Conservation (phyloP, 1,139 yeast genomes). For the Nakaseomyces kungkrabaensis region DNA sequence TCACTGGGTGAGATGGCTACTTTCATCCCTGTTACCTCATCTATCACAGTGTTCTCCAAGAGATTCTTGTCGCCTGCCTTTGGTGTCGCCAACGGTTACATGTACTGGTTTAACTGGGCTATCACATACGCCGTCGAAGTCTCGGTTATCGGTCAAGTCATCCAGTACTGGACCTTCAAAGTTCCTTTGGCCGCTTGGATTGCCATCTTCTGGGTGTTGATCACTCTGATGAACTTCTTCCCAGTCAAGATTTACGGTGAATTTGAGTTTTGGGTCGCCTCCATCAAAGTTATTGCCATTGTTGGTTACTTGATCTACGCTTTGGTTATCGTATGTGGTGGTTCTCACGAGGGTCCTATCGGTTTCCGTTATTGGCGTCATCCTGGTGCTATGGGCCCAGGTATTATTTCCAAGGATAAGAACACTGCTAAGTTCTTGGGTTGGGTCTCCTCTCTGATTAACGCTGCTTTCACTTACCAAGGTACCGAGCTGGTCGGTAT, state of each 20-base stretch:
- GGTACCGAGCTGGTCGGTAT: constrained; percentile 71
- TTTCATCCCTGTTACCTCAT: constrained; percentile 61
- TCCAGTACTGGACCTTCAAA: constrained; percentile 61
- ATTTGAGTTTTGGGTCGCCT: constrained; percentile 59
- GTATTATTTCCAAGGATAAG: constrained; percentile 36
- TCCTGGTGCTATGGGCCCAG: constrained; percentile 51
- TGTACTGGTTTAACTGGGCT: constrained; percentile 84
- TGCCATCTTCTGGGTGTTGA: constrained; percentile 52
- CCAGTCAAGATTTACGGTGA: constrained; percentile 62
- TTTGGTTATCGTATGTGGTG: constrained; percentile 64
- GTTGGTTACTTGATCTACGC: constrained; percentile 63
- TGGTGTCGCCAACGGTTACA: constrained; percentile 76
- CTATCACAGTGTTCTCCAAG: constrained; percentile 47
- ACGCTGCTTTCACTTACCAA: constrained; percentile 69
- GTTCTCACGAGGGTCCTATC: constrained; percentile 55
- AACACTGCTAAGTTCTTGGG: constrained; percentile 48
- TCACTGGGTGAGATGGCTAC: constrained; percentile 75
- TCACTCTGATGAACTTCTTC: constrained; percentile 44
- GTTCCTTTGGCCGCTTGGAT: constrained; percentile 69
- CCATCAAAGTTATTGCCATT: constrained; percentile 58
- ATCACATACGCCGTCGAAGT: constrained; percentile 75
- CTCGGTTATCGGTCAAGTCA: constrained; percentile 68
- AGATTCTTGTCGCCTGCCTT: constrained; percentile 61
- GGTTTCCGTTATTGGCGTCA: constrained; percentile 68
- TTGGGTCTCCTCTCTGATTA: constrained; percentile 51